Evolutionary conservation across 805 yeast genomes (phyloP), one percentile per base, ranked within the genome.

Genomic region (Brettanomyces sp.): DNA sequence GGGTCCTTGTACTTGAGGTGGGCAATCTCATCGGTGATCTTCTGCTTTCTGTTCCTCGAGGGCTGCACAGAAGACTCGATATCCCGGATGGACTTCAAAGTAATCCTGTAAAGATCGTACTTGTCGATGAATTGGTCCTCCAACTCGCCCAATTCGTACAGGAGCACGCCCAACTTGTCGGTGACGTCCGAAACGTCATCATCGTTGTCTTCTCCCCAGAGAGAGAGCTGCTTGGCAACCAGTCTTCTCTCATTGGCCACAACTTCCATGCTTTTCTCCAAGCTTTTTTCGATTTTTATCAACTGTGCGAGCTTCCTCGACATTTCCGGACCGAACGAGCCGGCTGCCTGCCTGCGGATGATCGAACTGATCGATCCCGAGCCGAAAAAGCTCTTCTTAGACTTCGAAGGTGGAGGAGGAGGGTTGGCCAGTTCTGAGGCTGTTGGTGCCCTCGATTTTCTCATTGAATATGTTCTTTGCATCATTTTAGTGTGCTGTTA

Each of bases 11-110:
- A 93, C 75, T 93, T 93, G 71, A 91, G 80, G 71, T 87, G 88
- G 52, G 98, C 98, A 71, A 91, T 91, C 73, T 90, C 90, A 69
- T 91, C 96, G 55, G 98, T 89, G 67, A 91, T 86, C 73, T 90
- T 90, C 67, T 87, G 95, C 76, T 93, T 91, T 67, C 98, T 84
- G 75, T 91, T 97, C 71, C 98, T 85, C 46, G 95, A 84, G 49
- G 99, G 99, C 75, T 91, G 98, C 54, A 93, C 98, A 46, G 95
- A 85, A 52, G 91, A 89, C 77, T 91, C 99, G 62, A 91, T 91
- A 76, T 91, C 89, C 72, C 98, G 84, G 66, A 91, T 80, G 44
- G 93, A 79, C 76, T 91, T 93, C 69, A 91, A 74, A 50, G 97
- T 90, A 67, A 93, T 80, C 73, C 98, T 82, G 82, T 93, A 93